Evolutionary conservation across 2,329 filamentous ascomycete genomes (phyloP).

Genomic region (Diplodia seriata): DNA sequence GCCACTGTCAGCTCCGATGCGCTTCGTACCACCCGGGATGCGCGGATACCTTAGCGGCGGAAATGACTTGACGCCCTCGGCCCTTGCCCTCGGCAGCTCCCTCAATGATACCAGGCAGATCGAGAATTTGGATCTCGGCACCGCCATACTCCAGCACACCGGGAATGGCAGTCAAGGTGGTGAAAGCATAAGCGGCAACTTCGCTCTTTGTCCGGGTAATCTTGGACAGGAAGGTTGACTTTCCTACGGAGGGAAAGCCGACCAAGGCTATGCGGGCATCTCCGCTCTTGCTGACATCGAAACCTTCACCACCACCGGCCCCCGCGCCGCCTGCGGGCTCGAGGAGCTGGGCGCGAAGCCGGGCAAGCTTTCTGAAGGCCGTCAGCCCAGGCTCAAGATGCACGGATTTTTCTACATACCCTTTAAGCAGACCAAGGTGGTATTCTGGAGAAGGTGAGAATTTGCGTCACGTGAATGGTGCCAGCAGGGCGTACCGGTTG

Average conservation of each 20-base stretch:
- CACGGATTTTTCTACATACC: slow-evolving; percentile 62
- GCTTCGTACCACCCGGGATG: no score
- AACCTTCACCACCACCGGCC: slow-evolving; percentile 79
- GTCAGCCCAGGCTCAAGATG: background rate
- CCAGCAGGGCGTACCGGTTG: slow-evolving; percentile 74
- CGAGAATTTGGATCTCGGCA: slow-evolving; percentile 96
- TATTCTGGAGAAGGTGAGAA: slow-evolving; percentile 73
- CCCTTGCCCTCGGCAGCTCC: slow-evolving; percentile 96
- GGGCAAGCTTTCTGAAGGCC: slow-evolving; percentile 81
- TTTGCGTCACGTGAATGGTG: slow-evolving; percentile 37
- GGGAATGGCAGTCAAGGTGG: slow-evolving; percentile 94
- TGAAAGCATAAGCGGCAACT: slow-evolving; percentile 96
- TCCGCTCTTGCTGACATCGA: slow-evolving; percentile 89
- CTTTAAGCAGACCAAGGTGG: slow-evolving; percentile 96
- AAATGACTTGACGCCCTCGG: slow-evolving; percentile 93
- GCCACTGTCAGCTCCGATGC: slow-evolving; percentile 36
- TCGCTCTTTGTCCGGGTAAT: slow-evolving; percentile 98
- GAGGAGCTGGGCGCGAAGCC: slow-evolving; percentile 89
- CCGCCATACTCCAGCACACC: slow-evolving; percentile 97
- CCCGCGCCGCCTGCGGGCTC: slow-evolving; percentile 85
- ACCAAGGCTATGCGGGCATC: slow-evolving; percentile 97
- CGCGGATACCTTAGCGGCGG: slow-evolving; percentile 77
- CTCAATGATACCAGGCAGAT: slow-evolving; percentile 98
- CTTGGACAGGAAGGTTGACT: slow-evolving; percentile 98
- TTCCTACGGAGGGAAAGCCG: slow-evolving; percentile 98